phyloP scores from a whole-genome alignment of 495 filamentous ascomycete species.

The Aspergillus taichungensis region DNA sequence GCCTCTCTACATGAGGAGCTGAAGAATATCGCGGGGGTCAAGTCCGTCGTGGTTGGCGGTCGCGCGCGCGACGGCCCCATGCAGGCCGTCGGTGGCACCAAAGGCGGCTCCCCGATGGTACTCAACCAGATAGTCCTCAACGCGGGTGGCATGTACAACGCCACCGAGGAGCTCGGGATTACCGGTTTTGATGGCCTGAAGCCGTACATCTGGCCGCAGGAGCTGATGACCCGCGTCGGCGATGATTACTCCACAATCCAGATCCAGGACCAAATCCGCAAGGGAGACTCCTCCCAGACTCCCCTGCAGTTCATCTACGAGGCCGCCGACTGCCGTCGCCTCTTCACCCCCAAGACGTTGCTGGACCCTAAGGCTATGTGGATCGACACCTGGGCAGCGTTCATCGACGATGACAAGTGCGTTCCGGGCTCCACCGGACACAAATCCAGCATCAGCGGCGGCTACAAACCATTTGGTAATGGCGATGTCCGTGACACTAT shows the following conservation, averaged over 20 bases:
- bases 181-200: background rate
- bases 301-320: conserved; percentile 23
- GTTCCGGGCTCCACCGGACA: conserved; percentile 5
- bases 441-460: conserved; percentile 2
- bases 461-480: conserved; percentile 3
- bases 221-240: conserved; percentile 4
- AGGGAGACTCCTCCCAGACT: conserved; percentile 2
- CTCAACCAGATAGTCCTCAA: background rate
- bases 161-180: background rate
- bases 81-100: conserved; percentile 30
- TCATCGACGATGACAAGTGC: conserved; percentile 10
- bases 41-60: conserved; percentile 42
- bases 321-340: conserved; percentile 23
- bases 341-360: conserved; percentile 15
- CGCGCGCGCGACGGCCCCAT: conserved; percentile 32
- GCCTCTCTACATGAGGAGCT: conserved; percentile 46
- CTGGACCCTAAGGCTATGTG: conserved; percentile 10
- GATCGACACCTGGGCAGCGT: conserved; percentile 7
- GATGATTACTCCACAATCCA: conserved; percentile 1
- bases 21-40: conserved; percentile 39
- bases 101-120: conserved; percentile 16
- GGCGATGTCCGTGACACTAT: background rate
- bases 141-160: background rate
- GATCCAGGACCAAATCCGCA: conserved; percentile 7
- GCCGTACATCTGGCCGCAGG: background rate